Evolutionary conservation across 23 red algal species (phyloP).

Genomic region (Cyanidiococcus yangmingshanensis): DNA sequence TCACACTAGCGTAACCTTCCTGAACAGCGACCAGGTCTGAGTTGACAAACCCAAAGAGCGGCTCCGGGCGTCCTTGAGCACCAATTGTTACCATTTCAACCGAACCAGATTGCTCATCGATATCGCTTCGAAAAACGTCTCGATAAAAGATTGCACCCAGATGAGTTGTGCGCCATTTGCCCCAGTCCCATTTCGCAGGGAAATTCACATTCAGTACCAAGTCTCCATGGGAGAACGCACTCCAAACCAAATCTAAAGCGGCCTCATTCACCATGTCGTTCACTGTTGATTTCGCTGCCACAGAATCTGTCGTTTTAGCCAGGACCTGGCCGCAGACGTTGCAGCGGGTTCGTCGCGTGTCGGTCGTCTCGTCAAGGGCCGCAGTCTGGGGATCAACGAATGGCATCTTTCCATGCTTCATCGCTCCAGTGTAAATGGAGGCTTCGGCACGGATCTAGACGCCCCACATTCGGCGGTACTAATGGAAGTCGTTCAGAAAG

Average conservation of each 20-base stretch:
- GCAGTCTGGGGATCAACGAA: too few relatives aligned
- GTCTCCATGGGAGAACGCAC: constrained; percentile 68
- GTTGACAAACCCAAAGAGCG: not conserved
- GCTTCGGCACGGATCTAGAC: not conserved
- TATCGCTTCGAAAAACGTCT: constrained; percentile 35
- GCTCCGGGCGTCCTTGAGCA: constrained; percentile 21
- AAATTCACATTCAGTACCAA: constrained; percentile 76
- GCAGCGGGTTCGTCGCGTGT: not conserved
- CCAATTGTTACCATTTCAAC: constrained; percentile 21
- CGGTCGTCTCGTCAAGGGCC: too few relatives aligned
- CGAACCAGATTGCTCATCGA: not conserved
- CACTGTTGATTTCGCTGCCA: not conserved
- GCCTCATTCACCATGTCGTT: not conserved
- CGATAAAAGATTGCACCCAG: constrained; percentile 90
- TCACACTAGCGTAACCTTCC: constrained; percentile 39
- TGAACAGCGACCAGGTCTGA: constrained; percentile 41
- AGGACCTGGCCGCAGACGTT: not conserved
- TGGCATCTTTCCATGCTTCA: not conserved
- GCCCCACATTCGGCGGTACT: not conserved
- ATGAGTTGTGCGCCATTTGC: constrained; percentile 31
- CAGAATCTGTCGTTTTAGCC: not conserved
- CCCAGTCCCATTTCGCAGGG: constrained; percentile 51
- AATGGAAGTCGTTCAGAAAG: constrained; percentile 22
- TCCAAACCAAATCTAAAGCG: constrained; percentile 14
- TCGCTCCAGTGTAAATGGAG: not conserved